Evolutionary conservation across 805 yeast genomes (phyloP), one percentile per base, ranked within the genome.

Genomic region (Zygosaccharomyces kombuchaensis): DNA sequence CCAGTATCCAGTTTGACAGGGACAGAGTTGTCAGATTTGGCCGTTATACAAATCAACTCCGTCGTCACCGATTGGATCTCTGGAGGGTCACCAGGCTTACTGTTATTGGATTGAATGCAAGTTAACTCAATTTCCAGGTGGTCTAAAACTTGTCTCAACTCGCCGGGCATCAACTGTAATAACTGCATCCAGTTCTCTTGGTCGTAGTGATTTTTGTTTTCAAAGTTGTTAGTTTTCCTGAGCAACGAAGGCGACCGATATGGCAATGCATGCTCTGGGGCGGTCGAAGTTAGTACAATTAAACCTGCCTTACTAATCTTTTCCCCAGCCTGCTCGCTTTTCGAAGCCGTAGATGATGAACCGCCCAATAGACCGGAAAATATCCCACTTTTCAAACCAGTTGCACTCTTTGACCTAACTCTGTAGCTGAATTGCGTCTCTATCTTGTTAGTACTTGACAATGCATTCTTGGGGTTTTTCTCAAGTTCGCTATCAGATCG

Each of bases 1-100:
- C 63, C 66, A 0, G 66, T 50, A 14, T 69, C 66, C n/a, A 74
- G 47, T 42, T 66, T 66, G 13, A 74, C 56, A 13, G 79, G 78
- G 34, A 74, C 70, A 1, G 73, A 63, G 19, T 59, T 52, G 7
- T 56, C 62, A 0, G 74, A 69, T 34, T 50, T 62, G 5, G 58
- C 58, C 25, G 70, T 69, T 9, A 69, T 56, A n/a, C 60, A 65
- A 4, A 69, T 31, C 19, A 71, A 52, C 21, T 60, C 64, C 1
- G 68, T 59, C 0, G 62, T 47, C 1, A 69, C 54, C 7, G 55
- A 40, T 17, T 58, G 59, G 25, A 68, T 53, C 8, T 56, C 58
- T 5, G 72, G 71, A 9, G 69, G 67, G 4, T 44, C 44, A 23
- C 54, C 60, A 2, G 59, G 52, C 10, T 49, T 48, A 45, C 65